Evolutionary conservation across 768 basidiomycete genomes (phyloP).

Genomic region (Candolleomyces aberdarensis): DNA sequence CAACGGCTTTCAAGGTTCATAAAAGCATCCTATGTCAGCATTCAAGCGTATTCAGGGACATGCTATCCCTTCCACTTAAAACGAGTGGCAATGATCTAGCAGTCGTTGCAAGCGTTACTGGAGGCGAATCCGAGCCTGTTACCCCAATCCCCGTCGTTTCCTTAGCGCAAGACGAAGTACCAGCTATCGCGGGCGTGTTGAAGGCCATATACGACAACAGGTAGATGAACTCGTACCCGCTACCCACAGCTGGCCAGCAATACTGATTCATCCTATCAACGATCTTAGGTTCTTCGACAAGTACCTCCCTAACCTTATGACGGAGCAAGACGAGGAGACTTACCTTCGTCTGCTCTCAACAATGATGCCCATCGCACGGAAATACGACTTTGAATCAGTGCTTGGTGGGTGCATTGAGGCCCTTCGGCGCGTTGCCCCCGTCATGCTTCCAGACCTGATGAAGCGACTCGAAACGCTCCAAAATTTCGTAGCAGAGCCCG

Average conservation of each 20-base stretch:
- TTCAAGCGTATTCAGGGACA: slow-evolving; percentile 10
- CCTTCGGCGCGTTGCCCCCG: background rate
- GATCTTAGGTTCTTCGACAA: slow-evolving; percentile 1
- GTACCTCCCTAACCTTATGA: background rate
- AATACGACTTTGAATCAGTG: slow-evolving; percentile 1
- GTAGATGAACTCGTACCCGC: background rate
- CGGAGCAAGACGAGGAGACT: background rate
- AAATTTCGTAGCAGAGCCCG: background rate
- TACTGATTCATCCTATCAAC: background rate
- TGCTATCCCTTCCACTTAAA: slow-evolving; percentile 1
- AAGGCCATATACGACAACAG: slow-evolving; percentile 5
- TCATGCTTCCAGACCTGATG: background rate
- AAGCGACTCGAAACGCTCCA: background rate
- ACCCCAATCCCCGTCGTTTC: background rate
- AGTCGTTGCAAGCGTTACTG: too few species aligned
- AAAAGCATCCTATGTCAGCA: slow-evolving; percentile 9
- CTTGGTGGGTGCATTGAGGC: background rate
- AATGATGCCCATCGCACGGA: slow-evolving; percentile 1
- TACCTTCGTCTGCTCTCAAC: background rate
- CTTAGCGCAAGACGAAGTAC: background rate
- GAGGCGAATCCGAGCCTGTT: background rate
- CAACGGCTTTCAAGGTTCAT: slow-evolving; percentile 9
- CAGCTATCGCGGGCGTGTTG: background rate
- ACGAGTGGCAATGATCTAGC: background rate
- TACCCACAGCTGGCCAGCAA: too few species aligned